Conservation (phyloP, 2,329 filamentous ascomycete genomes). For the Claviceps monticola region DNA sequence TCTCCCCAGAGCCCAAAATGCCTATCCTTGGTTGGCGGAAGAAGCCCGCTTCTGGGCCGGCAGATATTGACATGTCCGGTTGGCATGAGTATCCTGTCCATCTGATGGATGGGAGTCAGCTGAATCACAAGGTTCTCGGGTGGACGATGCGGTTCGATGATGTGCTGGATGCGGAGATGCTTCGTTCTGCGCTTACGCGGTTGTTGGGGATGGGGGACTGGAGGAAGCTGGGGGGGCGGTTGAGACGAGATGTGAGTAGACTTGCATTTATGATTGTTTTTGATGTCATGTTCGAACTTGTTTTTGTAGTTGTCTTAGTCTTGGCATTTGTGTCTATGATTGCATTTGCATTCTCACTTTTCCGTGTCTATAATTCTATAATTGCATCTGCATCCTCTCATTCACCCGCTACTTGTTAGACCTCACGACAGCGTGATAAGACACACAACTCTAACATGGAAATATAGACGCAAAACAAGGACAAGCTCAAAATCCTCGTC, state of each 20-base stretch:
- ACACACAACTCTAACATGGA: too few relatives aligned
- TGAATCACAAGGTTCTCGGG: slow-evolving; percentile 2
- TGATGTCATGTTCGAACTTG: too few relatives aligned
- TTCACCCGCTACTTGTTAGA: too few relatives aligned
- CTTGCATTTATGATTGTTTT: too few relatives aligned
- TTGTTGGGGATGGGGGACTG: slow-evolving; percentile 27
- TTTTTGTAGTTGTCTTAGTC: too few relatives aligned
- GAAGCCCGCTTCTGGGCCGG: background rate
- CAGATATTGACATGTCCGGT: background rate
- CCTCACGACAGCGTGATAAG: too few relatives aligned
- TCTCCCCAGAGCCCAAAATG: background rate
- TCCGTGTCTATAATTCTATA: too few relatives aligned
- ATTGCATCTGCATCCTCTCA: too few relatives aligned
- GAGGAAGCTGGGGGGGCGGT: slow-evolving; percentile 29
- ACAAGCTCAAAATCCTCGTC: slow-evolving; percentile 20
- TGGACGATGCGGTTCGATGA: slow-evolving; percentile 4
- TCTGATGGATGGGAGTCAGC: background rate
- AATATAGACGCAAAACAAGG: slow-evolving; percentile 2
- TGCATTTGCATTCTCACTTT: too few relatives aligned
- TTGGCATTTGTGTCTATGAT: too few relatives aligned
- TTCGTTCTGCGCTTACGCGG: slow-evolving; percentile 19
- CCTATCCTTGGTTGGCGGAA: background rate
- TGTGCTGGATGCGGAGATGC: slow-evolving; percentile 23
- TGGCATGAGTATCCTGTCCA: slow-evolving; percentile 3
- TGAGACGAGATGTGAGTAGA: slow-evolving; percentile 22